Percentiles rank a stretch among this genome's conserved stretches.
Evolutionary conservation across 257 asterid genomes (phyloP).

Genomic region (Capsicum pubescens): DNA sequence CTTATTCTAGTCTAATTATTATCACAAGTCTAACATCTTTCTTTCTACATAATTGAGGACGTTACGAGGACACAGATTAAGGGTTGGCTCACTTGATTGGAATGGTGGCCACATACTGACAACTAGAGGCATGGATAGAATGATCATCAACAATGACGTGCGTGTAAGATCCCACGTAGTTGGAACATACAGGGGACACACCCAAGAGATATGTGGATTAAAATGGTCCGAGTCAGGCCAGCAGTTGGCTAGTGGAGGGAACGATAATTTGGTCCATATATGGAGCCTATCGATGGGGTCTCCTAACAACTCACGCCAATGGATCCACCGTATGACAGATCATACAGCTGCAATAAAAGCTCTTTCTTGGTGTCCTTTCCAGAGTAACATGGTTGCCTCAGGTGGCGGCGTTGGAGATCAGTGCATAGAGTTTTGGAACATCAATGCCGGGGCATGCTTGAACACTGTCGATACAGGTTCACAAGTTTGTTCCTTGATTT

Average conservation of each 20-base stretch:
- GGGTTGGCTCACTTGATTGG: slow-evolving; percentile 89
- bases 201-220: slow-evolving; percentile 92
- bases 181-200: slow-evolving; percentile 80
- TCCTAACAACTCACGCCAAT: slow-evolving; percentile 52
- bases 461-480: slow-evolving; percentile 90
- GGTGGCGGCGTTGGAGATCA: slow-evolving; percentile 90
- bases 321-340: slow-evolving; percentile 89
- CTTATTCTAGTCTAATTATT: background rate
- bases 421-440: slow-evolving; percentile 87
- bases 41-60: slow-evolving; percentile 69
- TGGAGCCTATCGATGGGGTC: slow-evolving; percentile 86
- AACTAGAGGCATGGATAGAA: slow-evolving; percentile 92
- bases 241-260: slow-evolving; percentile 95
- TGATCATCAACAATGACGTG: slow-evolving; percentile 80
- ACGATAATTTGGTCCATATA: slow-evolving; percentile 86
- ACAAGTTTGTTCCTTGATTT: slow-evolving; percentile 82
- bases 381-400: slow-evolving; percentile 75
- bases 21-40: slow-evolving; percentile 20
- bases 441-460: slow-evolving; percentile 94
- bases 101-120: slow-evolving; percentile 82
- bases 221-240: slow-evolving; percentile 95
- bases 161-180: slow-evolving; percentile 69
- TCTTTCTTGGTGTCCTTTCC: slow-evolving; percentile 97
- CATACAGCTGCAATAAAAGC: slow-evolving; percentile 93
- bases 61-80: slow-evolving; percentile 64